Conservation (phyloP, 805 yeast genomes). For the Yarrowia osloensis region DNA sequence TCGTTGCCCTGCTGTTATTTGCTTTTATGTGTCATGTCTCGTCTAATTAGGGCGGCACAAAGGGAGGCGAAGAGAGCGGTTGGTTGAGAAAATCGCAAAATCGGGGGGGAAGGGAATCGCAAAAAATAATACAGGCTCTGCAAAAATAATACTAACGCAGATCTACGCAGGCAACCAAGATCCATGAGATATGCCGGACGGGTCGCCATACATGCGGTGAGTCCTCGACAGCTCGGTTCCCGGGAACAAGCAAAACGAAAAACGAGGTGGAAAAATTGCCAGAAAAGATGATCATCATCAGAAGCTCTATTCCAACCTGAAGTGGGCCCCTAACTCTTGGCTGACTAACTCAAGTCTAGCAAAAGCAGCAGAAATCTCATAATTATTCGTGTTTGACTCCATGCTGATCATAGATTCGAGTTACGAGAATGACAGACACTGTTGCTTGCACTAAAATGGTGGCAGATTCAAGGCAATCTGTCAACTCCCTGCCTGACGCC, state of each 20-base stretch:
- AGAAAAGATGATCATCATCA: neutral
- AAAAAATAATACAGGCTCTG: neutral
- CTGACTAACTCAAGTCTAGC: neutral
- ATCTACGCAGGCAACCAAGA: conserved; percentile 26
- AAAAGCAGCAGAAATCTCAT: too few species aligned
- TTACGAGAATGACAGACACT: neutral
- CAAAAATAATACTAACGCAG: conserved; percentile 6
- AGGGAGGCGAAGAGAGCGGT: neutral
- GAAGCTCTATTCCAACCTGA: too few species aligned
- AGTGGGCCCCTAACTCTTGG: too few species aligned
- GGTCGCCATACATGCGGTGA: neutral
- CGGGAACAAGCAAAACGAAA: neutral
- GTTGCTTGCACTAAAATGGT: neutral
- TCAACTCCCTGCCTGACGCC: neutral
- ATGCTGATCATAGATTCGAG: neutral
- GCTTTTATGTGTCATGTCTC: conserved; percentile 8
- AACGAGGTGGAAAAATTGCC: neutral
- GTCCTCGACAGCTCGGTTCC: neutral
- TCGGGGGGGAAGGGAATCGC: neutral
- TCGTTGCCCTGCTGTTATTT: neutral
- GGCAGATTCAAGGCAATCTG: neutral
- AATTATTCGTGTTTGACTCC: neutral
- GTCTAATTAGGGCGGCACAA: neutral
- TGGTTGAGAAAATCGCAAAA: neutral
- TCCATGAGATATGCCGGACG: conserved; percentile 24